A percentile compares a stretch with the other conserved stretches of the same genome.
These are phyloP conservation scores for Royoungia palumana DNA, from an alignment of 768 basidiomycete species.

Conservation along the genomic window DNA sequence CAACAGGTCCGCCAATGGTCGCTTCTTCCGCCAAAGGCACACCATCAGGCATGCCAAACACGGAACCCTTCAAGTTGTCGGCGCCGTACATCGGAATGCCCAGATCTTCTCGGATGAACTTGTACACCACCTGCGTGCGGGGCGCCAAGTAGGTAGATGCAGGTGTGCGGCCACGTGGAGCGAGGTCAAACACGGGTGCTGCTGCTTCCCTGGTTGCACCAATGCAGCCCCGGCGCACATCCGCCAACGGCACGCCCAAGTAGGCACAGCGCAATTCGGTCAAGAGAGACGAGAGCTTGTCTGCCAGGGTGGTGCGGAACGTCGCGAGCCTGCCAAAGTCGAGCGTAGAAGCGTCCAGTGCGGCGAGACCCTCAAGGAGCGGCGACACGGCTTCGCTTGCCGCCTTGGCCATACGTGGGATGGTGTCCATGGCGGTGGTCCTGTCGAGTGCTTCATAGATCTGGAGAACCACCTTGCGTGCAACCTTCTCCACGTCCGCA, in stretches of 20 bases:
- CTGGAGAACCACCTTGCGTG: constrained; percentile 32
- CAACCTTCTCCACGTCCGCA: constrained; percentile 12
- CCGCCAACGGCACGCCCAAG: constrained; percentile 22
- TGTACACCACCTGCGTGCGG: constrained; percentile 65
- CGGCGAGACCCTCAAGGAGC: constrained; percentile 50
- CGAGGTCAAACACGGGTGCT: constrained; percentile 39
- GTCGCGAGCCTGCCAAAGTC: constrained; percentile 22
- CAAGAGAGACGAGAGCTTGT: constrained; percentile 16
- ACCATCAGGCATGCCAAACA: constrained; percentile 45
- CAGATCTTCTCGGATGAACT: constrained; percentile 66
- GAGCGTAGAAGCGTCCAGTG: constrained; percentile 9
- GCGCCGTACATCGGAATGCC: constrained; percentile 80
- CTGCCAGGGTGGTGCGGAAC: constrained; percentile 21
- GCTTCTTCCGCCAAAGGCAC: constrained; percentile 39
- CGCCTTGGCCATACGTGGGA: constrained; percentile 65
- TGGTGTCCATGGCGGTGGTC: constrained; percentile 70
- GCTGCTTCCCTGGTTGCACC: not conserved
- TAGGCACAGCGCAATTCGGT: constrained; percentile 31
- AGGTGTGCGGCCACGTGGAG: constrained; percentile 56
- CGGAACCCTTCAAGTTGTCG: constrained; percentile 63
- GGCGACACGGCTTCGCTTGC: constrained; percentile 58
- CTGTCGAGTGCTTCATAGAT: constrained; percentile 57
- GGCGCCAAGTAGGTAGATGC: constrained; percentile 56
- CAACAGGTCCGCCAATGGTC: constrained; percentile 15
- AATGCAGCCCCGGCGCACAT: constrained; percentile 13